Base-by-base conservation (phyloP, 176 grass and related monocot genomes). In the Cymbopogon citratus region DNA sequence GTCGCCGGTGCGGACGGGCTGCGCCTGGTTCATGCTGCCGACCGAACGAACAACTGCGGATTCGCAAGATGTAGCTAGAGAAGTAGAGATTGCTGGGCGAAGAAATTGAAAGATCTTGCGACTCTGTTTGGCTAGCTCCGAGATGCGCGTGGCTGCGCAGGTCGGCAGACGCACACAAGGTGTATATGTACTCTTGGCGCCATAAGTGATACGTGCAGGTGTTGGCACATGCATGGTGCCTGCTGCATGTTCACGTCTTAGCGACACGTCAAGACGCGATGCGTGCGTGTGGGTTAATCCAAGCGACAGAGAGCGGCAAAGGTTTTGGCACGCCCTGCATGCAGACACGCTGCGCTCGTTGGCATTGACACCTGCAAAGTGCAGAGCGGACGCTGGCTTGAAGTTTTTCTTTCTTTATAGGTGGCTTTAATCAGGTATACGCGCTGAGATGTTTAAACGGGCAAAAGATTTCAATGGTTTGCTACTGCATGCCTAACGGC, bases 1-100 rank as follows among this genome's bases (percentile, higher is more conserved):
- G 75, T 85, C 75, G 40, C 83, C 84, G 41, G 41, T 18, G 57
- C 56, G 75, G 29, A 79, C 41, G 15, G 39, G 83, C 66, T 23
- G 83, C 2, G n/a, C 3, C 54, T 85, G 83, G 41, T 31, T 85
- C 84, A 80, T 85, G 73, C 15, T 57, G 65, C 84, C 67, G 18
- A 35, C 5, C 14, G 16, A n/a, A n/a, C n/a, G n/a, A n/a, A n/a
- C n/a, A 16, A 18, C 14, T 46, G 40, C 9, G 25, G 40, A 18
- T 14, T 19, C 23, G 40, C 4, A 15, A 24, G 0, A 3, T 51
- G 6, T 49, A 51, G 48, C 45, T 48, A 3, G 2, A 40, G 38
- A 40, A 38, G 36, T n/a, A n/a, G 6, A 46, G 14, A 48, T 48
- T 27, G 12, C n/a, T 11, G 67, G 23, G 38, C 68, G 12, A 10